Conservation (phyloP, 169 alveolate genomes). For the Plasmodium knowlesi region DNA sequence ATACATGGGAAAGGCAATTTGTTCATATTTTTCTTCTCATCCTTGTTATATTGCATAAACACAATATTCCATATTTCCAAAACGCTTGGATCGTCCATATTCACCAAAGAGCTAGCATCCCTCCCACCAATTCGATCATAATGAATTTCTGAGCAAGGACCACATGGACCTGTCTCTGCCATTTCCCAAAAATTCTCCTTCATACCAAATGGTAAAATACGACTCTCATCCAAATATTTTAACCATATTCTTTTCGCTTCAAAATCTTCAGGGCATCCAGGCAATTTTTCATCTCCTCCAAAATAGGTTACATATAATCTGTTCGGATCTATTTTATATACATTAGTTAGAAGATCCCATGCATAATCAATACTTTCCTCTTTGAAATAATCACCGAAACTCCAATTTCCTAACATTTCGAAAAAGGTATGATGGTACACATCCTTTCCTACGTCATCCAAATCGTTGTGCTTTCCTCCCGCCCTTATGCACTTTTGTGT, state of each 20-base stretch:
- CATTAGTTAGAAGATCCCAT: conserved; percentile 92
- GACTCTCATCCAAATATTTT: conserved; percentile 86
- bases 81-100: conserved; percentile 94
- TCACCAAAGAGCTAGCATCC: conserved; percentile 92
- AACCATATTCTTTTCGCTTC: conserved; percentile 92
- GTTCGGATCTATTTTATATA: conserved; percentile 86
- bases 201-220: conserved; percentile 89
- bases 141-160: conserved; percentile 97
- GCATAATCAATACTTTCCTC: conserved; percentile 94
- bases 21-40: conserved; percentile 88
- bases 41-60: conserved; percentile 95
- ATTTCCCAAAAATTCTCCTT: conserved; percentile 97
- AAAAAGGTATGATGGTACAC: conserved; percentile 96
- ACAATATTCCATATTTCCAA: conserved; percentile 96
- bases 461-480: conserved; percentile 91
- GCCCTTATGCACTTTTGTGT: conserved; percentile 97
- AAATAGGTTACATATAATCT: conserved; percentile 94
- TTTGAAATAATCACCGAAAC: conserved; percentile 96
- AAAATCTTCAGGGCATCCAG: conserved; percentile 89
- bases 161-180: conserved; percentile 98
- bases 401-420: conserved; percentile 98
- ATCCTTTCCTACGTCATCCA: conserved; percentile 96
- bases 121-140: conserved; percentile 93
- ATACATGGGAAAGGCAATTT: conserved; percentile 93
- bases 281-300: conserved; percentile 93